Conservation (phyloP, 371 early-diverging fungal species). For the Lichtheimia ramosa region DNA sequence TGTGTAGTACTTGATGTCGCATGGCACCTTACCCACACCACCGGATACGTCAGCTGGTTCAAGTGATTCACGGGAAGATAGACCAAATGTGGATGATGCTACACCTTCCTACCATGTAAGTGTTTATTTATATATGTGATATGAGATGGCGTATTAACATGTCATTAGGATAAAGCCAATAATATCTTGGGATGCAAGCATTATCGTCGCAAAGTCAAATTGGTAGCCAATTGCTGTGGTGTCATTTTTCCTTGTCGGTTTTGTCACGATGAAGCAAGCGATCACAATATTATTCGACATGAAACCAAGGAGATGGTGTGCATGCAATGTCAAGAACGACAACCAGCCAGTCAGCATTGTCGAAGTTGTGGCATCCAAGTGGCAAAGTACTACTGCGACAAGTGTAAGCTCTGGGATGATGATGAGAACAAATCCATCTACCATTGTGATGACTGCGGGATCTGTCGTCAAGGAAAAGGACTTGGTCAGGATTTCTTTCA, state of each 20-base stretch:
- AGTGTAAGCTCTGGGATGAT: constrained; percentile 95
- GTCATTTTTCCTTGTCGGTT: constrained; percentile 91
- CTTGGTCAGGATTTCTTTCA: constrained; percentile 87
- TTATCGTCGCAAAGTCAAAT: constrained; percentile 85
- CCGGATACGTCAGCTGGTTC: constrained; percentile 1
- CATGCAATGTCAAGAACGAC: constrained; percentile 83
- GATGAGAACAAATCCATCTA: constrained; percentile 80
- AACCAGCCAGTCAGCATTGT: constrained; percentile 82
- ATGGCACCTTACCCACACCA: constrained; percentile 11
- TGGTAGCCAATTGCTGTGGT: constrained; percentile 93
- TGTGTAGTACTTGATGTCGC: constrained; percentile 18
- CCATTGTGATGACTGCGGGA: constrained; percentile 92
- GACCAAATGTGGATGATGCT: constrained; percentile 7
- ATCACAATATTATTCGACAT: constrained; percentile 83
- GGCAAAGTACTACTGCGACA: constrained; percentile 87
- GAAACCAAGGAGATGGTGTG: constrained; percentile 90
- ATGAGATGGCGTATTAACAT: not conserved
- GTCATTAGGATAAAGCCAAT: constrained; percentile 50
- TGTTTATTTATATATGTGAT: too few relatives aligned
- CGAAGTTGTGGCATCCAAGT: constrained; percentile 61
- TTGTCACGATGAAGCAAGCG: constrained; percentile 91
- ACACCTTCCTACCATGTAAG: constrained; percentile 17
- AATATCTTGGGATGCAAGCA: constrained; percentile 86
- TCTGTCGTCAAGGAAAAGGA: constrained; percentile 90
- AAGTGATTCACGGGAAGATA: not conserved